Percentiles rank a stretch among this genome's conserved stretches.
These are phyloP conservation scores for Oropetium thomaeum DNA, from an alignment of 176 grass and related monocot genomes.

Conservation along the genomic window DNA sequence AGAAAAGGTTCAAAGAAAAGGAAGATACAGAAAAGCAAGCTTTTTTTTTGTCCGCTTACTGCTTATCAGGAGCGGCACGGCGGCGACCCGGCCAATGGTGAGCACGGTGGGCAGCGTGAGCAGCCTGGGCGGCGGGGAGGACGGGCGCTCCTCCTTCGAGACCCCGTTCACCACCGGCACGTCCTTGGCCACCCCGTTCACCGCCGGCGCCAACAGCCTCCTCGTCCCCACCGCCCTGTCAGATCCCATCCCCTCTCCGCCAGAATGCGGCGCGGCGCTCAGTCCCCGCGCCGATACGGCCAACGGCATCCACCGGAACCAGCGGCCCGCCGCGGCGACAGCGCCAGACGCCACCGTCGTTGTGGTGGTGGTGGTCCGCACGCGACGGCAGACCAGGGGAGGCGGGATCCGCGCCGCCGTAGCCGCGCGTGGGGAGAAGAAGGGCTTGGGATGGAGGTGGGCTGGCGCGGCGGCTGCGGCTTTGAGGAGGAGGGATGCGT, in stretches of 20 bases:
- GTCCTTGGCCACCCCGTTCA: conserved; percentile 45
- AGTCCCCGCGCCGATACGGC: conserved; percentile 40
- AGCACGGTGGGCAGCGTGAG: conserved; percentile 91
- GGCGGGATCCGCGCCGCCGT: conserved; percentile 39
- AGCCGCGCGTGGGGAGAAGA: conserved; percentile 38
- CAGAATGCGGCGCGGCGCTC: conserved; percentile 40
- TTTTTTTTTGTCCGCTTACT: conserved; percentile 42
- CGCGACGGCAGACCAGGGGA: background rate
- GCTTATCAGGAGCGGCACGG: conserved; percentile 84
- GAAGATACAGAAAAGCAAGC: background rate
- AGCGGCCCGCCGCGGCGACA: conserved; percentile 17
- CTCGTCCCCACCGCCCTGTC: conserved; percentile 19
- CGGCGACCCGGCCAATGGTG: conserved; percentile 82
- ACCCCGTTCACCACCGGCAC: conserved; percentile 26
- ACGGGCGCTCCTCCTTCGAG: conserved; percentile 15
- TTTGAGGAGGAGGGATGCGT: conserved; percentile 48
- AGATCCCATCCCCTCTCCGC: conserved; percentile 54
- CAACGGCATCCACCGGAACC: conserved; percentile 37
- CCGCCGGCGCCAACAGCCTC: conserved; percentile 27
- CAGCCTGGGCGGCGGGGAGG: conserved; percentile 34
- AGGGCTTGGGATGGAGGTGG: conserved; percentile 31
- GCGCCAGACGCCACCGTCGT: conserved; percentile 11
- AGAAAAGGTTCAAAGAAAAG: background rate
- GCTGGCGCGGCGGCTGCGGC: conserved; percentile 24
- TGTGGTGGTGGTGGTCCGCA: background rate